Percentiles rank a stretch among this genome's conserved stretches.
Conservation (phyloP, 2,329 filamentous ascomycete genomes). For the Botryosphaeria dothidea region DNA sequence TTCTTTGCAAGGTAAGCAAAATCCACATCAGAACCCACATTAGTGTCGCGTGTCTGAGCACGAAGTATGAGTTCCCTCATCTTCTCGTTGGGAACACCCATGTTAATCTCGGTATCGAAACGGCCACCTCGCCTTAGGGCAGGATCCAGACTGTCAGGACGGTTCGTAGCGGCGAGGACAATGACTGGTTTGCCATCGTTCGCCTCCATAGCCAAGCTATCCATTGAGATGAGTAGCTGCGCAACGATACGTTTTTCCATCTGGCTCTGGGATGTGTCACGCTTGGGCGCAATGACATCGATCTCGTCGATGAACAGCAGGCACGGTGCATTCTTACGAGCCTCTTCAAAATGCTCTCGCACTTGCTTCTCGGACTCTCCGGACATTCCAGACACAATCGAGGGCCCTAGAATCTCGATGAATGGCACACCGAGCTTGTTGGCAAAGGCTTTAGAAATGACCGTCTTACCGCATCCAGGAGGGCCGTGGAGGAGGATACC, state of each 20-base stretch:
- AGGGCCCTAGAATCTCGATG: conserved; percentile 78
- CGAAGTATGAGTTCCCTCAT: conserved; percentile 77
- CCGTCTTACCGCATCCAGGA: conserved; percentile 83
- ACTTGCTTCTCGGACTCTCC: conserved; percentile 88
- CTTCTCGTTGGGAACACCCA: conserved; percentile 79
- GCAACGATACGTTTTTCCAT: conserved; percentile 87
- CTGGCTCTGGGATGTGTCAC: conserved; percentile 79
- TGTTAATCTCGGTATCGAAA: conserved; percentile 82
- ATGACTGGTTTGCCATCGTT: conserved; percentile 78
- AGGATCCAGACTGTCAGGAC: conserved; percentile 82
- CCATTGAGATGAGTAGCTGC: conserved; percentile 84
- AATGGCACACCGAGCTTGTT: conserved; percentile 75
- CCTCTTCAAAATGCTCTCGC: conserved; percentile 83
- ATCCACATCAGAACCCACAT: conserved; percentile 69
- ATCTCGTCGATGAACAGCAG: conserved; percentile 92
- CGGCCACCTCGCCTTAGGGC: conserved; percentile 71
- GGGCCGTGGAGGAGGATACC: conserved; percentile 80
- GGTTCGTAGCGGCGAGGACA: conserved; percentile 87
- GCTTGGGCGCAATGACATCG: conserved; percentile 85
- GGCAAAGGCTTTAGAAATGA: conserved; percentile 78
- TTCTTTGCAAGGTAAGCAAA: conserved; percentile 73
- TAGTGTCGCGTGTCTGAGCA: conserved; percentile 67
- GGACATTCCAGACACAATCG: conserved; percentile 82
- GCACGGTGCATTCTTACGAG: conserved; percentile 81
- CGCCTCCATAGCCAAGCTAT: conserved; percentile 69